These are phyloP conservation scores for Talaromyces borbonicus DNA, from an alignment of 495 filamentous ascomycete genomes.

Conservation along the genomic window DNA sequence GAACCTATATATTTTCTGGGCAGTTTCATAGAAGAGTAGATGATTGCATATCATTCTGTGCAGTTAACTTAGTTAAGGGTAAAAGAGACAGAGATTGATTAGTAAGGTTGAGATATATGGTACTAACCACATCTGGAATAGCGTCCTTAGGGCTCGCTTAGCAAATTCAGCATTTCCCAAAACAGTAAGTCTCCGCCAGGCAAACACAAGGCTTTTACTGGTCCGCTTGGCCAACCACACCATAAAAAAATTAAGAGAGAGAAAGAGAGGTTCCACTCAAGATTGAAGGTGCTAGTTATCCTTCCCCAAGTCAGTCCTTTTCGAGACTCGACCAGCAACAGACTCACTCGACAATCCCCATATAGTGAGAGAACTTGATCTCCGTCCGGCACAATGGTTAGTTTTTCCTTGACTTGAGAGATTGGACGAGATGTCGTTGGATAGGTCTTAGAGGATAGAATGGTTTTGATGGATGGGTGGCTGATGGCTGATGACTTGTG, in stretches of 20 bases:
- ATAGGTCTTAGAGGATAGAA: too few relatives aligned
- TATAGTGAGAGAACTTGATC: conserved; percentile 48
- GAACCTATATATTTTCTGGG: too few relatives aligned
- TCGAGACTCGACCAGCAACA: conserved; percentile 43
- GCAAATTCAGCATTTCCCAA: too few relatives aligned
- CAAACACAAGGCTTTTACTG: conserved; percentile 1
- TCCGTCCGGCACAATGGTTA: conserved; percentile 58
- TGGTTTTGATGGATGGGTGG: neutral
- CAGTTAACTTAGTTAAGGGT: conserved; percentile 1
- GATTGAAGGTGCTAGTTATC: conserved; percentile 18
- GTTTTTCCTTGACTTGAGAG: conserved; percentile 18
- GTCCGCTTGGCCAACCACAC: conserved; percentile 30
- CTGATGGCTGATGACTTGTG: neutral
- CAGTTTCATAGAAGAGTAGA: too few relatives aligned
- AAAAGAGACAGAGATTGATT: too few relatives aligned
- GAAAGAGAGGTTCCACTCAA: conserved; percentile 26
- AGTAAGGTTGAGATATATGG: too few relatives aligned
- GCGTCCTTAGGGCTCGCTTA: conserved; percentile 36
- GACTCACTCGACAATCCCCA: conserved; percentile 27
- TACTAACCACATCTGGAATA: neutral
- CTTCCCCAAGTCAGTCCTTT: conserved; percentile 15
- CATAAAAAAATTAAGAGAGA: too few relatives aligned
- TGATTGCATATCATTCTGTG: too few relatives aligned
- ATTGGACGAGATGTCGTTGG: neutral
- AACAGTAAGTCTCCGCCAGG: conserved; percentile 20